Evolutionary conservation across 352 stramenopile species (phyloP).

Genomic region (Blastocystis sp.): DNA sequence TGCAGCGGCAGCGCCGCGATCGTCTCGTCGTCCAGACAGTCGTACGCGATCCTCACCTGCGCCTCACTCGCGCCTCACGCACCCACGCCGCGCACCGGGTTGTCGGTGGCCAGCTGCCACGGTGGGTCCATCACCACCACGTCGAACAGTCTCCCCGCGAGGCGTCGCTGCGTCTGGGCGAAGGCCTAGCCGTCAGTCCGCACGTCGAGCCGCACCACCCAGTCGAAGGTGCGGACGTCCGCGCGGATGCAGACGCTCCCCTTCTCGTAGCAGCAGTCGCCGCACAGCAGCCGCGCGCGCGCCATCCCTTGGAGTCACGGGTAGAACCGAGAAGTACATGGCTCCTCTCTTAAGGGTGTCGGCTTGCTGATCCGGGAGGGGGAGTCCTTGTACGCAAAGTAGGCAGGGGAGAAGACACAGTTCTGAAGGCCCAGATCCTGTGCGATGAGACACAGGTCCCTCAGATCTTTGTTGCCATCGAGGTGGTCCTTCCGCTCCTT

Average conservation of each 20-base stretch:
- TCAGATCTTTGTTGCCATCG: slow-evolving; percentile 1
- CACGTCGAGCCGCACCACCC: slow-evolving; percentile 3
- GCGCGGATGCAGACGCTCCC: slow-evolving; percentile 71
- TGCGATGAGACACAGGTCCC: not conserved
- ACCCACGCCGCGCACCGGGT: slow-evolving; percentile 72
- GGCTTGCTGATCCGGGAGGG: no score
- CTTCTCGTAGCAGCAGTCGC: not conserved
- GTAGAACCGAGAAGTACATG: no score
- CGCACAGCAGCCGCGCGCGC: not conserved
- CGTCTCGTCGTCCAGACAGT: slow-evolving; percentile 71
- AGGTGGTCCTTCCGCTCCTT: not conserved
- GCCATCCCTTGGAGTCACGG: not conserved
- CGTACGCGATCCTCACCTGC: slow-evolving; percentile 72
- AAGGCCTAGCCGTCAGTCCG: not conserved
- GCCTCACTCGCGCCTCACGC: not conserved
- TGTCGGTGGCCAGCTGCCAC: slow-evolving; percentile 73
- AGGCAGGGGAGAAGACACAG: no score
- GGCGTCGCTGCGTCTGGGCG: slow-evolving; percentile 63
- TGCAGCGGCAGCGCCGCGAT: slow-evolving; percentile 72
- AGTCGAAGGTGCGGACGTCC: slow-evolving; percentile 72
- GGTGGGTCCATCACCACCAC: slow-evolving; percentile 74
- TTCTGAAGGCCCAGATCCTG: not conserved
- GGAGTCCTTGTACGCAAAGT: no score
- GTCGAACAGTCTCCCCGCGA: slow-evolving; percentile 71
- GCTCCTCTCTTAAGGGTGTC: no score